Evolutionary conservation across 495 filamentous ascomycete genomes (phyloP), one percentile per base, ranked within the genome.

Genomic region (Penicillium samsonianum): DNA sequence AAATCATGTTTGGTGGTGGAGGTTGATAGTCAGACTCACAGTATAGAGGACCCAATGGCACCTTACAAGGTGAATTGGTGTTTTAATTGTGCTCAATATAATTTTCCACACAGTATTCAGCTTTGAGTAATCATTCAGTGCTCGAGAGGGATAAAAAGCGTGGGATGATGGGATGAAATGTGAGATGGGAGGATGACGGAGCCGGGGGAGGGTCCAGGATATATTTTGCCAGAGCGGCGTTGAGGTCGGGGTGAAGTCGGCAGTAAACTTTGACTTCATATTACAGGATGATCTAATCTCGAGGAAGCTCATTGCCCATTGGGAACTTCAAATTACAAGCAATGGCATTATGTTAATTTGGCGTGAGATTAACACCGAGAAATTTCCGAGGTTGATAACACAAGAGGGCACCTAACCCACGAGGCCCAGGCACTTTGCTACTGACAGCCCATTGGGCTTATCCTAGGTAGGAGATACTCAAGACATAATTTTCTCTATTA

Each of bases 171-270:
- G 4, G 19, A 37, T 51, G 22, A 40, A 11, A 10, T 8, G 28
- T 12, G 28, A n/a, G 46, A 4, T 22, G 10, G 41, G 35, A 51
- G 31, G 20, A 38, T 16, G 8, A 26, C 28, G 35, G 16, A 44
- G 22, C 5, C 16, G 30, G 17, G 31, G 2, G 48, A 22, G 42
- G 22, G 22, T 2, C 2, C 14, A 7, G n/a, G 7, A 51, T 51
- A 51, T 51, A 51, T 51, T 40, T 51, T 51, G 49, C 49, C 49
- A 51, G 19, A 40, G 33, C 49, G 49, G 49, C 33, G 12, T 35
- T 14, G 19, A 50, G 48, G 30, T 50, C 48, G 12, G 19, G 22
- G 33, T n/a, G 14, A 37, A 16, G 35, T 12, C 8, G 20, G 31
- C 49, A 40, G 49, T 26, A 40, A 38, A 48, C 45, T 12, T 48